Evolutionary conservation across 2,329 filamentous ascomycete species (phyloP).

Genomic region (Colletotrichum scovillei): DNA sequence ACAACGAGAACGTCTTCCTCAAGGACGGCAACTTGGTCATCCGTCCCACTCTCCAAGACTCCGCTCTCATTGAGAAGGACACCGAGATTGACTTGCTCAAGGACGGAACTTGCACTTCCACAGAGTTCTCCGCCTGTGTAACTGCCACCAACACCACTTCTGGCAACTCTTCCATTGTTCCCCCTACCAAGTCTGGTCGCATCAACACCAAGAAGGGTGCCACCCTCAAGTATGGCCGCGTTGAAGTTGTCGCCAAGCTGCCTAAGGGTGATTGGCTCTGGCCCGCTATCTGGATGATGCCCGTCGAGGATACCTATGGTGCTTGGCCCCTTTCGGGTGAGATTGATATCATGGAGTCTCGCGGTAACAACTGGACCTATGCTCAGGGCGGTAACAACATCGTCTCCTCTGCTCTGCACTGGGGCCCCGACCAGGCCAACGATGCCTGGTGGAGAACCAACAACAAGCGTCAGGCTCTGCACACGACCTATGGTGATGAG

Average conservation of each 20-base stretch:
- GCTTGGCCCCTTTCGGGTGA: constrained; percentile 83
- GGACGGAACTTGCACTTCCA: constrained; percentile 76
- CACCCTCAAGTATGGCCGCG: constrained; percentile 81
- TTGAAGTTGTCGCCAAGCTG: constrained; percentile 83
- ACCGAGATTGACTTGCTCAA: constrained; percentile 75
- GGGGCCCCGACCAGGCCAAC: constrained; percentile 78
- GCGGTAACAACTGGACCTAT: constrained; percentile 86
- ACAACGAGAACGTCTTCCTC: constrained; percentile 80
- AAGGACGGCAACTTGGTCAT: constrained; percentile 77
- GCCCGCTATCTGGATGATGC: constrained; percentile 94
- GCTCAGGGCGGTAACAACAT: constrained; percentile 84
- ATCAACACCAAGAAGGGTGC: constrained; percentile 79
- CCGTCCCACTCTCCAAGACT: constrained; percentile 81
- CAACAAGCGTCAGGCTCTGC: constrained; percentile 78
- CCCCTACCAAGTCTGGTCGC: constrained; percentile 81
- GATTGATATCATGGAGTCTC: constrained; percentile 84
- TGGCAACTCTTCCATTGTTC: constrained; percentile 79
- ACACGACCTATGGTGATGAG: constrained; percentile 75
- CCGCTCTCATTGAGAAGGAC: constrained; percentile 72
- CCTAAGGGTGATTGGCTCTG: constrained; percentile 87
- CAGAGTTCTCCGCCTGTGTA: constrained; percentile 67
- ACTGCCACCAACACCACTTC: constrained; percentile 77
- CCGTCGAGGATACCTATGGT: constrained; percentile 77
- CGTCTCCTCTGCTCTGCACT: constrained; percentile 82
- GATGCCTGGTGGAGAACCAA: constrained; percentile 89